These are phyloP conservation scores for Trichoderma guizhouense DNA, from an alignment of 2,329 filamentous ascomycete genomes.

Conservation along the genomic window DNA sequence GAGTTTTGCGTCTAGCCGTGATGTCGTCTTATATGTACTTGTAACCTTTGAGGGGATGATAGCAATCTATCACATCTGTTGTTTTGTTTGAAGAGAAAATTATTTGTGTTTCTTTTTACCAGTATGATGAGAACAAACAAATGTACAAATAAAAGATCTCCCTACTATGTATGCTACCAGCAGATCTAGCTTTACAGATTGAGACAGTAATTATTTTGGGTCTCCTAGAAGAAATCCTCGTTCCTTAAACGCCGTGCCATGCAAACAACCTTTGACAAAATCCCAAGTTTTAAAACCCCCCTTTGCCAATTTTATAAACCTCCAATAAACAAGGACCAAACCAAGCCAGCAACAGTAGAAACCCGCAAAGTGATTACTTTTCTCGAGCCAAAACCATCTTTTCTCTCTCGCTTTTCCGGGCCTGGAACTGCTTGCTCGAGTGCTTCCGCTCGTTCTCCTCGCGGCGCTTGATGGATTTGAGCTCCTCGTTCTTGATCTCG, in stretches of 20 bases:
- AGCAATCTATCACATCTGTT: neutral
- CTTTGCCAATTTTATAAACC: neutral
- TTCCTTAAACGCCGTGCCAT: constrained; percentile 34
- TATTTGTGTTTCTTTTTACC: neutral
- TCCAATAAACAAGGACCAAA: neutral
- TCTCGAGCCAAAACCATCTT: constrained; percentile 79
- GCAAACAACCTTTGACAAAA: constrained; percentile 22
- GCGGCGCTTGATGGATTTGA: constrained; percentile 80
- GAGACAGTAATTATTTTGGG: neutral
- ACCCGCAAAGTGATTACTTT: constrained; percentile 38
- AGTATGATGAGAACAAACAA: neutral
- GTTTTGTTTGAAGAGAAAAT: neutral
- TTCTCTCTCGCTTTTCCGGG: constrained; percentile 76
- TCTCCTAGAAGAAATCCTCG: neutral
- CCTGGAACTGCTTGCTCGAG: constrained; percentile 74
- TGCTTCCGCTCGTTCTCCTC: constrained; percentile 96
- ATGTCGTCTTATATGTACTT: neutral
- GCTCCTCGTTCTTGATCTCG: constrained; percentile 89
- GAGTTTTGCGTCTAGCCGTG: neutral
- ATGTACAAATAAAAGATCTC: neutral
- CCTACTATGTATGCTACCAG: neutral
- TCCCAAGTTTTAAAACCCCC: neutral
- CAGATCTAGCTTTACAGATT: neutral
- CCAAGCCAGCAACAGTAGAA: neutral
- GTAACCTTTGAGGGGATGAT: no score